Conservation (phyloP, 2,329 filamentous ascomycete species). For the Seiridium cupressi region DNA sequence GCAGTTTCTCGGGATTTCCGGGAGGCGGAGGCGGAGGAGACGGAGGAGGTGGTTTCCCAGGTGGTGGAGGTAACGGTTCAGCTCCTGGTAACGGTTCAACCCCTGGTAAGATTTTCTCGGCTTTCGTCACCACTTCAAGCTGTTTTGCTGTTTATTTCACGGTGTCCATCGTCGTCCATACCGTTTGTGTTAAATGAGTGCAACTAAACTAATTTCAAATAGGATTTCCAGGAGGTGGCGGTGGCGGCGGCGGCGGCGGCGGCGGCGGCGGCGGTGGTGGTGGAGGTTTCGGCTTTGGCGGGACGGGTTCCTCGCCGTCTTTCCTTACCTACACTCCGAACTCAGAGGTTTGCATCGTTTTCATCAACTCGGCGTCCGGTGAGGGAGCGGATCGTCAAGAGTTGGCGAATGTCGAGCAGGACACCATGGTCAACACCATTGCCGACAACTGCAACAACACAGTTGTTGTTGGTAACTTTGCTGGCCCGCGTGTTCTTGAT, state of each 20-base stretch:
- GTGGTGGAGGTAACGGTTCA: too few relatives aligned
- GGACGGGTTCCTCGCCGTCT: not conserved
- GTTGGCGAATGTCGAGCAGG: conserved; percentile 43
- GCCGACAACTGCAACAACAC: conserved; percentile 38
- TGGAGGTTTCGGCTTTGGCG: not conserved
- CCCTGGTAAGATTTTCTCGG: too few relatives aligned
- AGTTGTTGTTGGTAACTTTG: conserved; percentile 23
- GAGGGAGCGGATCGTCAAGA: conserved; percentile 4
- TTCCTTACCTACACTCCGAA: not conserved
- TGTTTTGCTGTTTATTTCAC: too few relatives aligned
- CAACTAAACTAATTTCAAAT: too few relatives aligned
- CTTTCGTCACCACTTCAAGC: too few relatives aligned
- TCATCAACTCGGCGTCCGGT: conserved; percentile 5
- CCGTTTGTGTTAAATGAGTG: too few relatives aligned
- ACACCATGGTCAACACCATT: conserved; percentile 40
- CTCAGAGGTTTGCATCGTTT: conserved; percentile 5
- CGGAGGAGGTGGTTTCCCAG: too few relatives aligned
- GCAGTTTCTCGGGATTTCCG: not conserved
- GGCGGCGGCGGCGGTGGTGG: not conserved
- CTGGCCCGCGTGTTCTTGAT: conserved; percentile 59
- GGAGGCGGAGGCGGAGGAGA: not conserved
- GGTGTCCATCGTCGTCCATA: too few relatives aligned
- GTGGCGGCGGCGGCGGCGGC: not conserved
- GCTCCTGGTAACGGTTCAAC: too few relatives aligned
- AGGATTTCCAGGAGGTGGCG: not conserved